Base-by-base conservation (phyloP, 768 basidiomycete genomes). In the Suillus subaureus region DNA sequence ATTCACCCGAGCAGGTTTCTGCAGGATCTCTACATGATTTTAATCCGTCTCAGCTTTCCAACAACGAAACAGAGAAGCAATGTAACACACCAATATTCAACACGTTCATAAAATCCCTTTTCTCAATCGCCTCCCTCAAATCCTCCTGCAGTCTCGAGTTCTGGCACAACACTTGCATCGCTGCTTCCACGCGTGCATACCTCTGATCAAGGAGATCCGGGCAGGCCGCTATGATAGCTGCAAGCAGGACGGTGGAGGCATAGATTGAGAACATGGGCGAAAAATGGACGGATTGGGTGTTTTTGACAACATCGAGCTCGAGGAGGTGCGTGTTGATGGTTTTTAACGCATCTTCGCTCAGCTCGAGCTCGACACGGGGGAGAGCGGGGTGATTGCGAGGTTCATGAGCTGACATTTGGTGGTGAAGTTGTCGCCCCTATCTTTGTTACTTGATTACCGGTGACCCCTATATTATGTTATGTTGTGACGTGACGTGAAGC, bases 251-350 rank as follows among this genome's bases (percentile, higher is more conserved):
- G 11, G 57, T 60, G 39, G 39, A 16, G 18, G 57, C 39, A 12
- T 60, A 60, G 57, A 60, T 60, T 26, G 57, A 40, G 39, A 40
- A 60, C 26, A 21, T 26, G 57, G 57, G 16, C 3, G 39, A 28
- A 18, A 60, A 60, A 39, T 60, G 57, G 39, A 9, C 16, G 8
- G 57, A 15, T 1, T 60, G 16, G 6, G 57, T 40, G 18, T 40
- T 60, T 42, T 60, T 39, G 57, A 60, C 57, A 26, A 40, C 26
- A 18, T 60, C 57, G 39, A 60, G 57, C 57, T 60, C 11, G 18
- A 60, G 57, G 39, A 60, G 57, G 3, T 18, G 57, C 3, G 11
- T 11, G 11, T 60, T 60, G 18, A 40, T 60, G 1, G 26, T 0
- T 60, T 40, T 18, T 26, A 60, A 28, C 3, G 39, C 26, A 18